Evolutionary conservation across 345 rosid species (phyloP).

Genomic region (Rubroshorea leprosula): DNA sequence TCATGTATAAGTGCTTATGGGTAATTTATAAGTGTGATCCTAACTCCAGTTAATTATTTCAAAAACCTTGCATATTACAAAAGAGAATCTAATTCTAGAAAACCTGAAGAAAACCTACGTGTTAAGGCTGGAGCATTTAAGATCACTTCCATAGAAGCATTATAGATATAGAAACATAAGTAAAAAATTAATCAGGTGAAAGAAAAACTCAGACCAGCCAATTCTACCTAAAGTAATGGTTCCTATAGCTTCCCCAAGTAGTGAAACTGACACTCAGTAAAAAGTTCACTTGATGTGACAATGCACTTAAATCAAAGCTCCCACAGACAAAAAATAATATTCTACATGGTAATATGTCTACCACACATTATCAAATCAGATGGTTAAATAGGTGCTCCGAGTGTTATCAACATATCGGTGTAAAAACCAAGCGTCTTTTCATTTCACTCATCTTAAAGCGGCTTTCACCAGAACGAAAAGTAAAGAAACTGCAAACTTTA

Average conservation of each 20-base stretch:
- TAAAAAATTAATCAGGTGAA: slow-evolving; percentile 9
- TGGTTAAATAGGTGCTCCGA: not conserved
- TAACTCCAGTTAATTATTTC: not conserved
- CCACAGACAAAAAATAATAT: slow-evolving; percentile 11
- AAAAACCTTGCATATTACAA: not conserved
- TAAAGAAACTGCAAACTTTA: slow-evolving; percentile 8
- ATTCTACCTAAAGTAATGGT: slow-evolving; percentile 17
- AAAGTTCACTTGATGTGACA: slow-evolving; percentile 17
- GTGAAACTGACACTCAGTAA: slow-evolving; percentile 4
- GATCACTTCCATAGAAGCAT: not conserved
- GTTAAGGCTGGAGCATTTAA: slow-evolving; percentile 1
- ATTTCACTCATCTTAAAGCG: slow-evolving; percentile 8
- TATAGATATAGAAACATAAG: no score
- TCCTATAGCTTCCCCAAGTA: slow-evolving; percentile 20
- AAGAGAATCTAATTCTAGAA: slow-evolving; percentile 1
- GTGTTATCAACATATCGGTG: slow-evolving; percentile 2
- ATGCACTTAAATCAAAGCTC: slow-evolving; percentile 13
- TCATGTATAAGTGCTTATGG: not conserved
- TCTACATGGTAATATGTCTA: slow-evolving; percentile 18
- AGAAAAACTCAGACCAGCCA: slow-evolving; percentile 16
- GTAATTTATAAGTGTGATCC: no score
- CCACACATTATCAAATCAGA: slow-evolving; percentile 13
- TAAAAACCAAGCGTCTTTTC: slow-evolving; percentile 1
- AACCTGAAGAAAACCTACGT: slow-evolving; percentile 4
- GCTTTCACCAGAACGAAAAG: slow-evolving; percentile 2